Conservation (phyloP, 2,329 filamentous ascomycete species). For the Truncatella angustata region DNA sequence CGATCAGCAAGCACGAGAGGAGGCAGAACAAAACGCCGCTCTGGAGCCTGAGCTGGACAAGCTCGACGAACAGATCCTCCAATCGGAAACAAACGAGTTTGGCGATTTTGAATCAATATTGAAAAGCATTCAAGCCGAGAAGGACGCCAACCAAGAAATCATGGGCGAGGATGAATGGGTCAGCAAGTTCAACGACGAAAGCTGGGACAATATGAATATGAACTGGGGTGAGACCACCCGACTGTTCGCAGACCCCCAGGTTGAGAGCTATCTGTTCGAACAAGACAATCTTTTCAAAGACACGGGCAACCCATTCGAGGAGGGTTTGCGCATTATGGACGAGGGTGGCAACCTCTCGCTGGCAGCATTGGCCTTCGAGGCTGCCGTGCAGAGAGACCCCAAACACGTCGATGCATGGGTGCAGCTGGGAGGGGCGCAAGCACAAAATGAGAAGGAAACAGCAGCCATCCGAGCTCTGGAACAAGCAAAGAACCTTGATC, state of each 20-base stretch:
- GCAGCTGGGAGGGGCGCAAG: slow-evolving; percentile 85
- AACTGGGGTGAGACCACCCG: slow-evolving; percentile 54
- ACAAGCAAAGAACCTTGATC: slow-evolving; percentile 83
- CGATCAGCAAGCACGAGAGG: slow-evolving; percentile 46
- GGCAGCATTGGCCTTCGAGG: slow-evolving; percentile 91
- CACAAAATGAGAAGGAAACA: slow-evolving; percentile 97
- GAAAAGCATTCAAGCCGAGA: slow-evolving; percentile 78
- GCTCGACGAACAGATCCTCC: slow-evolving; percentile 66
- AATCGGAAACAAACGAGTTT: slow-evolving; percentile 72
- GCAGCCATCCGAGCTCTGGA: slow-evolving; percentile 93
- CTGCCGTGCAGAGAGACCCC: slow-evolving; percentile 86
- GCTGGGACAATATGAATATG: slow-evolving; percentile 72
- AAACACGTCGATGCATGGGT: slow-evolving; percentile 92
- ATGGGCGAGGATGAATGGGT: slow-evolving; percentile 62
- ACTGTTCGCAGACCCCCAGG: slow-evolving; percentile 64
- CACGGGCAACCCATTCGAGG: slow-evolving; percentile 81
- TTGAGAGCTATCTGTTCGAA: slow-evolving; percentile 93
- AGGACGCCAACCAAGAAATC: slow-evolving; percentile 64
- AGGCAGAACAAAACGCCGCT: slow-evolving; percentile 44
- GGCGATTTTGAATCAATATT: slow-evolving; percentile 90
- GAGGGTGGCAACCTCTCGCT: slow-evolving; percentile 92
- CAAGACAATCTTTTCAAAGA: slow-evolving; percentile 87
- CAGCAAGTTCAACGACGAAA: slow-evolving; percentile 71
- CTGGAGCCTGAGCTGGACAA: slow-evolving; percentile 86
- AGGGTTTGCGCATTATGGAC: slow-evolving; percentile 89